Percentiles rank a stretch among this genome's conserved stretches.
phyloP scores from a whole-genome alignment of 345 rosid genomes.

The Noccaea caerulescens region DNA sequence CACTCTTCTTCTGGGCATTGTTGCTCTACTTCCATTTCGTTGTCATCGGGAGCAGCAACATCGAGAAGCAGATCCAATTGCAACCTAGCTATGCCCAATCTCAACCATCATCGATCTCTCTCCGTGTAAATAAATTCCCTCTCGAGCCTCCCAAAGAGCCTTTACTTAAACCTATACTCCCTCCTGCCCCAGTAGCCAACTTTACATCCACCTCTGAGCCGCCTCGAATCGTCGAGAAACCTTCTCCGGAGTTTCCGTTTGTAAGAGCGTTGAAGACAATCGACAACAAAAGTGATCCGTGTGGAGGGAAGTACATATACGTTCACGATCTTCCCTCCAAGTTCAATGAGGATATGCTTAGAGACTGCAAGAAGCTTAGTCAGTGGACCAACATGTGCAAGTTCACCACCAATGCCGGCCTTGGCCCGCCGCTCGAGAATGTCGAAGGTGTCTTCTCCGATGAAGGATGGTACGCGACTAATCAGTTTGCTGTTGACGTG shows the following conservation, averaged over 20 bases:
- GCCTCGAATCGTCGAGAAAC: slow-evolving; percentile 35
- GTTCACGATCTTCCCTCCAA: slow-evolving; percentile 76
- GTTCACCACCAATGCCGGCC: slow-evolving; percentile 74
- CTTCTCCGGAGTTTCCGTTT: slow-evolving; percentile 50
- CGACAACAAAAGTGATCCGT: slow-evolving; percentile 78
- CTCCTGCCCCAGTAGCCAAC: slow-evolving; percentile 28
- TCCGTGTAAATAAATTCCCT: slow-evolving; percentile 39
- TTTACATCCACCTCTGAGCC: slow-evolving; percentile 20
- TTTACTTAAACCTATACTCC: slow-evolving; percentile 24
- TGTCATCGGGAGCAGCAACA: slow-evolving; percentile 50
- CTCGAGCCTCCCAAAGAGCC: slow-evolving; percentile 40
- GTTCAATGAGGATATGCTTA: slow-evolving; percentile 89
- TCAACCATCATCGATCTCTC: slow-evolving; percentile 37
- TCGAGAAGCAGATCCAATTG: slow-evolving; percentile 46
- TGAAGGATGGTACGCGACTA: slow-evolving; percentile 84
- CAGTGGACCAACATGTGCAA: slow-evolving; percentile 95
- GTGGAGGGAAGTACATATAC: slow-evolving; percentile 83
- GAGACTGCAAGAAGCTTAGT: slow-evolving; percentile 78
- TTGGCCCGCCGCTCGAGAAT: slow-evolving; percentile 86
- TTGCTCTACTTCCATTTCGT: slow-evolving; percentile 70
- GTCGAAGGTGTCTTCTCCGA: slow-evolving; percentile 78
- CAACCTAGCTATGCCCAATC: slow-evolving; percentile 35
- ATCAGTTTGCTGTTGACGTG: slow-evolving; percentile 89
- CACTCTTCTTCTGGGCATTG: slow-evolving; percentile 69
- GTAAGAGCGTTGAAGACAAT: slow-evolving; percentile 68